A percentile compares a stretch with the other conserved stretches of the same genome.
Conservation (phyloP, 129 eudicot genomes). For the Sambucus nigra region DNA sequence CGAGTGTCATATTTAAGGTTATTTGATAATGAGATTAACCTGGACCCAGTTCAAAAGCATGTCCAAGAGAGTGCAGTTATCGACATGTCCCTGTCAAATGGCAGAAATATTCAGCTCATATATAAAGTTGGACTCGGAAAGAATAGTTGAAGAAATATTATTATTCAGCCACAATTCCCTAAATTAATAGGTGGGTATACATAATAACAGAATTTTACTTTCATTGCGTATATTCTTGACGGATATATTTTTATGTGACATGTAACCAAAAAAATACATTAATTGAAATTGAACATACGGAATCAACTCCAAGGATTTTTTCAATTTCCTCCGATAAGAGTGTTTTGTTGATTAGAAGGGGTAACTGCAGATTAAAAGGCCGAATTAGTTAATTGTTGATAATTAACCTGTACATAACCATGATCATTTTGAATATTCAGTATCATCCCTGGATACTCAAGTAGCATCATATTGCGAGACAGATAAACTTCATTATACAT, state of each 20-base stretch:
- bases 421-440: too few relatives aligned
- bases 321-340: conserved; percentile 50
- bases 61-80: conserved; percentile 41
- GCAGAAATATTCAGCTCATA: conserved; percentile 6
- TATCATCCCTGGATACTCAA: too few relatives aligned
- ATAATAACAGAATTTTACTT: too few relatives aligned
- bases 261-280: neutral
- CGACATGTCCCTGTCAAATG: conserved; percentile 33
- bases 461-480: too few relatives aligned
- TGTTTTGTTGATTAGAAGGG: conserved; percentile 56
- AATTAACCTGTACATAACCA: neutral
- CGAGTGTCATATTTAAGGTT: conserved; percentile 2
- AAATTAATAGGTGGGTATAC: too few relatives aligned
- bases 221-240: too few relatives aligned
- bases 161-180: neutral
- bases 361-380: conserved; percentile 53
- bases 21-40: conserved; percentile 31
- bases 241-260: neutral
- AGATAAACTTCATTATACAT: too few relatives aligned
- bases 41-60: conserved; percentile 86
- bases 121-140: neutral
- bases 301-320: conserved; percentile 44
- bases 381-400: neutral
- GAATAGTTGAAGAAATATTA: neutral
- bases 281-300: conserved; percentile 32